These are phyloP conservation scores for Anacardium occidentale DNA, from an alignment of 345 rosid species.

Conservation along the genomic window DNA sequence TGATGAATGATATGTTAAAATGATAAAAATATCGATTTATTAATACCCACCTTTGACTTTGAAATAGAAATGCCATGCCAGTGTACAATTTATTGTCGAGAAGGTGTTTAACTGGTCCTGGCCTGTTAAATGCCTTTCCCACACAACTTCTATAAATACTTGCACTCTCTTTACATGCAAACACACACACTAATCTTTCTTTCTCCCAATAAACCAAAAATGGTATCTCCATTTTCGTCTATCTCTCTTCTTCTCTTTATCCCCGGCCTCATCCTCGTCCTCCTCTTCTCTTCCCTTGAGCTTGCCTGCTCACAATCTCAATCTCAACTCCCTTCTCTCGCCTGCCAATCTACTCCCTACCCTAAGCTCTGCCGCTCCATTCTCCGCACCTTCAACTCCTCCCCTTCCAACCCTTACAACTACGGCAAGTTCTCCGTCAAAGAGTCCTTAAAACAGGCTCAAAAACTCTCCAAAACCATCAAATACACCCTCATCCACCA, in stretches of 20 bases:
- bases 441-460: conserved; percentile 56
- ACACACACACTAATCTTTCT: too few relatives aligned
- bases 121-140: too few relatives aligned
- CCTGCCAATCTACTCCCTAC: conserved; percentile 57
- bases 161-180: not conserved
- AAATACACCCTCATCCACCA: conserved; percentile 24
- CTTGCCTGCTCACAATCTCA: conserved; percentile 15
- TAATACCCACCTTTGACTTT: too few relatives aligned
- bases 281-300: conserved; percentile 22
- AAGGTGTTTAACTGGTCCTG: too few relatives aligned
- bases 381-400: conserved; percentile 40
- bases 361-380: conserved; percentile 72
- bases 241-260: conserved; percentile 14
- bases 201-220: not conserved
- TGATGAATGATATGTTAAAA: too few relatives aligned
- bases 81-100: too few relatives aligned
- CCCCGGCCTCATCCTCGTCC: conserved; percentile 29
- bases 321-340: conserved; percentile 33
- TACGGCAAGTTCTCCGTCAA: conserved; percentile 59
- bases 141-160: not conserved
- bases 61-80: too few relatives aligned
- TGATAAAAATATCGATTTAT: too few relatives aligned
- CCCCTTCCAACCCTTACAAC: conserved; percentile 47
- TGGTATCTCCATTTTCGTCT: not conserved
- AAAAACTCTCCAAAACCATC: conserved; percentile 40